Base-by-base conservation (phyloP, 2,329 filamentous ascomycete species). In the Leptographium galeiforme region DNA sequence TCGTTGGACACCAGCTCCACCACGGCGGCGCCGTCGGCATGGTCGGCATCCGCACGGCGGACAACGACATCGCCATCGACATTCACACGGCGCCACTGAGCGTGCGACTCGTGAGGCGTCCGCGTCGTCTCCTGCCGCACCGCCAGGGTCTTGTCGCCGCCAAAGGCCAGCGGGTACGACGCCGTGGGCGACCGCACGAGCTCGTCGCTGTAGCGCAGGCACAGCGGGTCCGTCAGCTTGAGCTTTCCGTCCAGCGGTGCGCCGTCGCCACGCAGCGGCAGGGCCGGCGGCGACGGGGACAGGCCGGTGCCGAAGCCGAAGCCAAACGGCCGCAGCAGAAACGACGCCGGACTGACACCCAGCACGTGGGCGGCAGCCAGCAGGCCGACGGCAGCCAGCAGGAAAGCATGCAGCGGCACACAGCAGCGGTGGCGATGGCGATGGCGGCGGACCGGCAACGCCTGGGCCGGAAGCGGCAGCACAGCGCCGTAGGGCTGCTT, bases 1-100 rank as follows among this genome's bases (percentile, higher is more conserved):
- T 76, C 66, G 58, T 76, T 79, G 53, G 70, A 68, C 32, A 70
- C 63, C 34, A 70, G 62, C 56, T 78, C 68, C 7, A 79, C 49
- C 30, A 39, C 39, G 13, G n/a, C 33, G 1, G n/a, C 25, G 38
- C 45, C 51, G 19, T 36, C 47, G 36, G 45, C 6, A 8, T 44
- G 13, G 43, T 12, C 48, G 11, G 34, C 38, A 8, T 6, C 41
- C 2, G 47, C 48, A 36, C 61, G 68, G 58, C 72, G 70, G 44
- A 79, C 52, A 44, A 75, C 58, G 18, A 79, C 62, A 30, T 73
- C 65, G 48, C 77, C 48, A 10, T 10, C 16, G 33, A 47, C 32
- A 32, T 40, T 19, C 25, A 44, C 44, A 18, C 45, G 32, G 19
- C 48, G 30, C 12, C 19, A 16, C 1, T 61, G 58, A 12, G 25